Conservation (phyloP, 805 yeast genomes). For the Kazachstania psychrophila region DNA sequence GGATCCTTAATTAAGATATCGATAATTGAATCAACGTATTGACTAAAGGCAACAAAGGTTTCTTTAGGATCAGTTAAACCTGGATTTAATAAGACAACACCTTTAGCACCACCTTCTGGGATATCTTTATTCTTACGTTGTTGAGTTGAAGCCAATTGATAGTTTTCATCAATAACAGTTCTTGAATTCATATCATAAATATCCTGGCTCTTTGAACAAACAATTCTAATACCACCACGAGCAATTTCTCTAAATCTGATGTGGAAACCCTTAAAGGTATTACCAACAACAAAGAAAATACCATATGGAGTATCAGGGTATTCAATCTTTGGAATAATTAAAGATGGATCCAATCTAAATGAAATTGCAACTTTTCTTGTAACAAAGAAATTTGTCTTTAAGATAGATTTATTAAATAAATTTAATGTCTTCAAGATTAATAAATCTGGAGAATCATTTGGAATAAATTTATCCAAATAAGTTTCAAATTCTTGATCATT, state of each 20-base stretch:
- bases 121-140: conserved; percentile 96
- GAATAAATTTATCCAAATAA: conserved; percentile 55
- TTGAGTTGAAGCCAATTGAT: conserved; percentile 90
- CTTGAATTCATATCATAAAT: conserved; percentile 78
- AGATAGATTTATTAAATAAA: conserved; percentile 73
- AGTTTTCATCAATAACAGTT: conserved; percentile 90
- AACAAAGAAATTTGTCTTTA: conserved; percentile 89
- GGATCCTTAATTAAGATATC: conserved; percentile 79
- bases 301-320: conserved; percentile 92
- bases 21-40: conserved; percentile 83
- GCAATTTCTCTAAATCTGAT: conserved; percentile 95
- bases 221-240: conserved; percentile 96
- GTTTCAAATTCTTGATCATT: conserved; percentile 66
- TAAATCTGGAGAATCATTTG: conserved; percentile 68
- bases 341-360: conserved; percentile 78
- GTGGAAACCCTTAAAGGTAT: conserved; percentile 95
- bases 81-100: conserved; percentile 81
- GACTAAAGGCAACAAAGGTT: conserved; percentile 78
- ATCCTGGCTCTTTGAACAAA: conserved; percentile 75
- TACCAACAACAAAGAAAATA: conserved; percentile 91
- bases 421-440: conserved; percentile 74
- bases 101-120: conserved; percentile 98
- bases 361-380: conserved; percentile 93
- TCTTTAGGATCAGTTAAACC: conserved; percentile 61
- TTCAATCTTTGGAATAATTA: conserved; percentile 68